Conservation (phyloP, 768 basidiomycete genomes). For the Lentinus brumalis region DNA sequence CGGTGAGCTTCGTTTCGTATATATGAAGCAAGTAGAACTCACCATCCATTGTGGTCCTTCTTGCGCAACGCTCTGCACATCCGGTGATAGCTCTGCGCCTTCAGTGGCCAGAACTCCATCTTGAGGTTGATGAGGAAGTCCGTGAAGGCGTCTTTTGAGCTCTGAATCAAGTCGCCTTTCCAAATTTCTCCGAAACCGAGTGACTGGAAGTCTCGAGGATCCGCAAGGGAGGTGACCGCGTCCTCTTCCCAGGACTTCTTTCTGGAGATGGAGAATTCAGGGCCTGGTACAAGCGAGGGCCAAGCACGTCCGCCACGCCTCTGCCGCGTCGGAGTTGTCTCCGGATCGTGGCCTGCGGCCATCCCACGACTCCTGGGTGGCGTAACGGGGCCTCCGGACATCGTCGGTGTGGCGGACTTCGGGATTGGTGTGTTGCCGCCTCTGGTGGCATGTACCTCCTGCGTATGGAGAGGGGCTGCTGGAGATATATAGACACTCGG, state of each 20-base stretch:
- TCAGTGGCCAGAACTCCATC: too few species aligned
- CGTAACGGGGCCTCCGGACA: too few species aligned
- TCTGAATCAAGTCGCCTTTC: not conserved
- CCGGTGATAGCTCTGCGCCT: too few species aligned
- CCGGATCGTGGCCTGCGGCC: not conserved
- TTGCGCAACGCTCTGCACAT: too few species aligned
- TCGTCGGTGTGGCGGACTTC: too few species aligned
- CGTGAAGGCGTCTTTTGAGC: not conserved
- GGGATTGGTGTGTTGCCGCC: too few species aligned
- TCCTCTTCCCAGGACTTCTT: slow-evolving; percentile 13
- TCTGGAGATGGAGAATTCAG: not conserved
- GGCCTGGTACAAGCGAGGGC: not conserved
- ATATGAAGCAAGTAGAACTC: not conserved
- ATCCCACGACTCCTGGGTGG: too few species aligned
- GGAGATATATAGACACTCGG: too few species aligned
- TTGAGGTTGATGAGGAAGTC: not conserved
- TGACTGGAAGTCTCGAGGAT: slow-evolving; percentile 4
- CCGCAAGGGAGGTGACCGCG: slow-evolving; percentile 4
- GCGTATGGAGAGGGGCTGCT: too few species aligned
- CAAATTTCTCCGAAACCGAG: not conserved
- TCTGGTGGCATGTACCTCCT: too few species aligned
- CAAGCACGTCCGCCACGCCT: not conserved
- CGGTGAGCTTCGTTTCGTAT: not conserved
- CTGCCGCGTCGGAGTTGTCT: not conserved
- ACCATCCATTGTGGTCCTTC: not conserved